Evolutionary conservation across 2,329 filamentous ascomycete species (phyloP).

Genomic region (Hypocreales sp.): DNA sequence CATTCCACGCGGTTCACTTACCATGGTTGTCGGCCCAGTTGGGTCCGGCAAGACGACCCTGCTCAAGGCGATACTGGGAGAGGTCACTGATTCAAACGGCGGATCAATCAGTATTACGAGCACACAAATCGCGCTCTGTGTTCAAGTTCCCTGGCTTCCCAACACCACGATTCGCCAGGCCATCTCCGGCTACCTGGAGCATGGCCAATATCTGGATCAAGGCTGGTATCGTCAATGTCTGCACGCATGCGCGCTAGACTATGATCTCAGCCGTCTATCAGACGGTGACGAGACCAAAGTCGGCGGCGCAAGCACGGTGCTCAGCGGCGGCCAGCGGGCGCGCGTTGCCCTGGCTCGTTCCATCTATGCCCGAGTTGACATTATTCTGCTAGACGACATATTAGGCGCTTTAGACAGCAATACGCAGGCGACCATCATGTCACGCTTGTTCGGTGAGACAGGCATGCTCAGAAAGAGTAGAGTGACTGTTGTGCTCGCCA

Average conservation of each 20-base stretch:
- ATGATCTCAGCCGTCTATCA: constrained; percentile 72
- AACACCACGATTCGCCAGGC: constrained; percentile 7
- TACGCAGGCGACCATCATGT: constrained; percentile 5
- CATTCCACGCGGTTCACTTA: constrained; percentile 1
- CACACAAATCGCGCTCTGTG: constrained; percentile 5
- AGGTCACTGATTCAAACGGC: constrained; percentile 1
- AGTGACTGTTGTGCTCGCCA: constrained; percentile 5
- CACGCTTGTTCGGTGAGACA: constrained; percentile 5
- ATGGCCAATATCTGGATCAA: constrained; percentile 1
- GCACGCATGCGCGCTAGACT: constrained; percentile 62
- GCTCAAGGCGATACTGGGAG: constrained; percentile 9
- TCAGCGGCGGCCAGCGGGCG: constrained; percentile 83
- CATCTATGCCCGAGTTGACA: constrained; percentile 77
- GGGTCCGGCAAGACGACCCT: constrained; percentile 7
- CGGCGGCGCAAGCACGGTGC: constrained; percentile 77
- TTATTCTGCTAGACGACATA: constrained; percentile 79
- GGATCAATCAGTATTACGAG: background rate
- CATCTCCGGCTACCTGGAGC: constrained; percentile 4
- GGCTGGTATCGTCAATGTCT: constrained; percentile 3
- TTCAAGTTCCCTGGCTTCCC: constrained; percentile 8
- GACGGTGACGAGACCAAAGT: constrained; percentile 87
- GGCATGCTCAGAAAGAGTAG: constrained; percentile 7
- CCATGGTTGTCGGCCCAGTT: constrained; percentile 4
- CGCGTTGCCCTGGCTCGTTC: constrained; percentile 75
- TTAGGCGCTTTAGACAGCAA: constrained; percentile 63